Percentiles rank a stretch among this genome's conserved stretches.
These are phyloP conservation scores for Aspergillus pseudoglaucus DNA, from an alignment of 2,329 filamentous ascomycete species.

Conservation along the genomic window DNA sequence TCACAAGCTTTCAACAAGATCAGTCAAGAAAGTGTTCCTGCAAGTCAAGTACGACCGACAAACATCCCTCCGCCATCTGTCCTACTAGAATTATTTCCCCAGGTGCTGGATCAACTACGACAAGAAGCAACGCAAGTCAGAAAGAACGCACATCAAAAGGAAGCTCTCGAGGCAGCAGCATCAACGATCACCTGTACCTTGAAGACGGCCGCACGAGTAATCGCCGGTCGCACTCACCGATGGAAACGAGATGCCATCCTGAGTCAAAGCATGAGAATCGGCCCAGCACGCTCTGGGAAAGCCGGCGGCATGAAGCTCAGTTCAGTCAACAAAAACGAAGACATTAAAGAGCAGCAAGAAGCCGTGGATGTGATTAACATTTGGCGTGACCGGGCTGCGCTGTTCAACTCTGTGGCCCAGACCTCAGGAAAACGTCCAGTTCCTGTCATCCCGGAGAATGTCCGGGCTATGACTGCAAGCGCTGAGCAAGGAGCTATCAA, in stretches of 20 bases:
- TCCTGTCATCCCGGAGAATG: conserved; percentile 65
- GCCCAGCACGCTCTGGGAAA: conserved; percentile 64
- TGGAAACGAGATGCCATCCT: conserved; percentile 88
- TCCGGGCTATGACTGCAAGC: conserved; percentile 60
- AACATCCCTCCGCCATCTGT: conserved; percentile 87
- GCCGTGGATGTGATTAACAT: conserved; percentile 66
- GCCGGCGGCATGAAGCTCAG: conserved; percentile 83
- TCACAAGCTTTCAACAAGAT: conserved; percentile 3
- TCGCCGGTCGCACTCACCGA: conserved; percentile 75
- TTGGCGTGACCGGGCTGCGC: conserved; percentile 71
- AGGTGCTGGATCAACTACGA: conserved; percentile 61
- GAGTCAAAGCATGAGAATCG: conserved; percentile 81
- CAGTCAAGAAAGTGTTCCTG: conserved; percentile 10
- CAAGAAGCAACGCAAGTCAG: conserved; percentile 60
- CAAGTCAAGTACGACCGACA: conserved; percentile 54
- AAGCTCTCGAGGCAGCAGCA: conserved; percentile 13
- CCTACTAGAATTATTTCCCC: conserved; percentile 68
- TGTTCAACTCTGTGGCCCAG: conserved; percentile 58
- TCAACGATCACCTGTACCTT: conserved; percentile 23
- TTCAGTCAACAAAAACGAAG: conserved; percentile 75
- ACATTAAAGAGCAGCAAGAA: conserved; percentile 77
- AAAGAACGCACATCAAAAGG: conserved; percentile 46
- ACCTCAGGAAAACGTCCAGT: conserved; percentile 41
- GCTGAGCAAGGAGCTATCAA: conserved; percentile 60
- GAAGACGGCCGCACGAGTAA: conserved; percentile 65